Evolutionary conservation across 2,329 filamentous ascomycete genomes (phyloP), one percentile per base, ranked within the genome.

Genomic region (Penicillium rolfsii): DNA sequence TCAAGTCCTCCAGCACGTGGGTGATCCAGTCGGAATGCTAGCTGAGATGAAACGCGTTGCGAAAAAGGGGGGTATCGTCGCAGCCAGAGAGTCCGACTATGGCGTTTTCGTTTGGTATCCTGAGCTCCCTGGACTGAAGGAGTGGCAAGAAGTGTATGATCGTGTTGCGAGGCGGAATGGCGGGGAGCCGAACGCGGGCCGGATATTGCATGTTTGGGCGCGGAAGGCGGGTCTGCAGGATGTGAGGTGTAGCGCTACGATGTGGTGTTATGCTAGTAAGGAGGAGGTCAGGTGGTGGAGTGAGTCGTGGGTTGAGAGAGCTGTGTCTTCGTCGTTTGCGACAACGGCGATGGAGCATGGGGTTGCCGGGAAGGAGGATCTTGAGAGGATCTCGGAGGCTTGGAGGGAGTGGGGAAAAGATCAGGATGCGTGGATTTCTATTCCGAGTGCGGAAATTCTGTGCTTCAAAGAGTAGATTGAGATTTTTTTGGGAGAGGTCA

Each of bases 1-100:
- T 66, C 85, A 87, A 68, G 81, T 88, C 3, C 75, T 88, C 9
- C 80, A 83, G 64, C 86, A 88, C 71, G 73, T 88, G 4, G 71
- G 75, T 24, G 77, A 84, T 61, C 85, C 85, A 0, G 72, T 84
- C 0, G 68, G 72, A 1, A 81, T 83, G 3, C 70, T 87, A 60
- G 72, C 74, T 24, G 83, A 85, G 67, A 84, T 88, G 82, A 77
- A 80, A 12, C 79, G 83, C 0, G 82, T 88, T 1, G 73, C 78
- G 24, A 85, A 83, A 66, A 71, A 74, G 5, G 83, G 82, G 3
- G 85, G 85, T 2, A 75, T 86, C 11, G 71, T 87, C 14, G 84
- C 82, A 22, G 68, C 73, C 5, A 69, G 80, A 1, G 82, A 83
- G 11, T 43, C 64, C 6, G 75, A 76, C 59, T 71, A 72, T 59